Percentiles rank a stretch among this genome's conserved stretches.
Evolutionary conservation across 352 stramenopile species (phyloP).

Genomic region (Phytophthora pinifolia): DNA sequence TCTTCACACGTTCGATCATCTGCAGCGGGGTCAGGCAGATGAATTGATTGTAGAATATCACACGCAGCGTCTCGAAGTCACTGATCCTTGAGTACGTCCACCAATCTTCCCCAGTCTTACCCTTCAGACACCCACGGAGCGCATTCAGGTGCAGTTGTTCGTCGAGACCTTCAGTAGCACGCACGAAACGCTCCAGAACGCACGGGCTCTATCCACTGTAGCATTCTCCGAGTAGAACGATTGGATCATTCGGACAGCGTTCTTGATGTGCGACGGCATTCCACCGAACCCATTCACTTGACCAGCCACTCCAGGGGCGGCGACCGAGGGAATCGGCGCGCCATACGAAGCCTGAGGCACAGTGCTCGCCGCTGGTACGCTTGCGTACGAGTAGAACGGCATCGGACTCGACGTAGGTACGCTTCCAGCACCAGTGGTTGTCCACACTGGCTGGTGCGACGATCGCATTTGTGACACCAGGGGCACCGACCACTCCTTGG

Average conservation of each 20-base stretch:
- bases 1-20: not conserved
- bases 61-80: no score
- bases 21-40: not conserved
- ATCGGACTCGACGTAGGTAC: no score
- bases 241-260: not conserved
- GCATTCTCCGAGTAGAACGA: not conserved
- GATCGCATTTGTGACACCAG: no score
- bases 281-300: not conserved
- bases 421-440: no score
- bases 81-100: slow-evolving; percentile 6
- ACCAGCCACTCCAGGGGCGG: no score
- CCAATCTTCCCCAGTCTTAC: slow-evolving; percentile 2
- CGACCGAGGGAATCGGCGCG: no score
- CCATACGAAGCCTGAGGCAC: no score
- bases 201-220: not conserved
- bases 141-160: not conserved
- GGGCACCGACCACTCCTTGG: no score
- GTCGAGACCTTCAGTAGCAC: not conserved
- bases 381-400: no score
- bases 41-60: slow-evolving; percentile 3
- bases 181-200: not conserved
- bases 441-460: no score
- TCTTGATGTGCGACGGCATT: not conserved
- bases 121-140: not conserved
- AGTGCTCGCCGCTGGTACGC: no score